These are phyloP conservation scores for Salmacisia buchloeana DNA, from an alignment of 1,284 basidiomycete genomes.

Conservation along the genomic window DNA sequence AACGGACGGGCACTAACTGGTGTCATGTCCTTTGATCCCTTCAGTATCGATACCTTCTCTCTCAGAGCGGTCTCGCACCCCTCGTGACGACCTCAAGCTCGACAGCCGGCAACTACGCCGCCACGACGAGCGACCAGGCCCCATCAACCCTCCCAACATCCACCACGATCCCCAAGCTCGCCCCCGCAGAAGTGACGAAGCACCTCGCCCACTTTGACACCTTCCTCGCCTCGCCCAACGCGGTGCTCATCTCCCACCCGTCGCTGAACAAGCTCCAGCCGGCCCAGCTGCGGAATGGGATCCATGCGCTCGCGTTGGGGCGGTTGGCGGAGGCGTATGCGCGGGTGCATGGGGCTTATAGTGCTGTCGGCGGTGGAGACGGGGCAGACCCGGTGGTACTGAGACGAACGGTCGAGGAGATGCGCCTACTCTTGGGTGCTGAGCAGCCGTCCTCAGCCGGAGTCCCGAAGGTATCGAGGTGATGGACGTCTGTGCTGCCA, in stretches of 20 bases:
- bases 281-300: slow-evolving; percentile 14
- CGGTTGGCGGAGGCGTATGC: slow-evolving; percentile 21
- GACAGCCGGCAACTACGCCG: neutral
- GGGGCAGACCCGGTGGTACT: slow-evolving; percentile 11
- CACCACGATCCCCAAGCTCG: neutral
- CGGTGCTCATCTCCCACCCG: slow-evolving; percentile 19
- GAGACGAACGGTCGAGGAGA: slow-evolving; percentile 19
- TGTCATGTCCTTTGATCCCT: neutral
- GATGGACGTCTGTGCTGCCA: too few relatives aligned
- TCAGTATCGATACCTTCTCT: slow-evolving; percentile 15
- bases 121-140: neutral
- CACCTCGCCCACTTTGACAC: slow-evolving; percentile 18
- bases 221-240: slow-evolving; percentile 22
- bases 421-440: slow-evolving; percentile 26
- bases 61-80: slow-evolving; percentile 13
- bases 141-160: neutral
- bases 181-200: slow-evolving; percentile 7
- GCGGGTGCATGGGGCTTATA: neutral
- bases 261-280: slow-evolving; percentile 16
- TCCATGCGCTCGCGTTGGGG: slow-evolving; percentile 21
- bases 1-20: neutral
- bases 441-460: too few relatives aligned
- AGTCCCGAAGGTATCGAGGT: too few relatives aligned
- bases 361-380: slow-evolving; percentile 13
- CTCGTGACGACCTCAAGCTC: neutral